Base-by-base conservation (phyloP, 1,284 basidiomycete species). In the Meira miltonrushii region DNA sequence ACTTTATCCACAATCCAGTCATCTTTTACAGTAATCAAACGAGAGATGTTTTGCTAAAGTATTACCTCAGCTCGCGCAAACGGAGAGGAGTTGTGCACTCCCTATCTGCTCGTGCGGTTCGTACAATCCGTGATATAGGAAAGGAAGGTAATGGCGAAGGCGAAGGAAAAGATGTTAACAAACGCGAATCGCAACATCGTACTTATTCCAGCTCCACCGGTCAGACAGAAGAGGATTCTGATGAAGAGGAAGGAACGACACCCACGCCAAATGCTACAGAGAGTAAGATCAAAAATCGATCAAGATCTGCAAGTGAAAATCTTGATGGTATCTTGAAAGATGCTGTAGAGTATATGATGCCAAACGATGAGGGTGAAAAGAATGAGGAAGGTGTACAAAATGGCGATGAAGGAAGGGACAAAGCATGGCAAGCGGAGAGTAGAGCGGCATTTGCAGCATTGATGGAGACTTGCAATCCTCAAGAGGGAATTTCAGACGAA, bases 1-100 rank as follows among this genome's bases (percentile, higher is more conserved):
- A 92, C 74, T 88, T 95, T 72, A 83, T 93, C 10, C 92, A 96
- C 80, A 88, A 86, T 63, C 92, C 92, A 0, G 88, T 87, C 54
- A 83, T 95, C 48, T 87, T 87, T 73, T 83, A 92, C 80, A 88
- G 88, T 72, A 88, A 87, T 74, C 82, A 84, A 15, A 87, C 88
- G 13, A 86, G 92, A 39, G 78, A 92, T 85, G 85, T 94, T 60
- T 82, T 94, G 75, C 85, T 90, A 80, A 88, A 90, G 77, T 96
- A 96, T 79, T 92, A 92, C 77, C 88, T 89, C 75, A 89, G 88
- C 71, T 89, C 87, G 49, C 83, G 86, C 49, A 83, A 86, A 53
- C 84, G 87, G 66, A 78, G 79, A 57, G 88, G 89, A 3, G 85
- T 90, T 58, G 88, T 92, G 73, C 96, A 93, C 76, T 89, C 90